Conservation (phyloP, 176 grass and related monocot genomes). For the Triticum monococcum region DNA sequence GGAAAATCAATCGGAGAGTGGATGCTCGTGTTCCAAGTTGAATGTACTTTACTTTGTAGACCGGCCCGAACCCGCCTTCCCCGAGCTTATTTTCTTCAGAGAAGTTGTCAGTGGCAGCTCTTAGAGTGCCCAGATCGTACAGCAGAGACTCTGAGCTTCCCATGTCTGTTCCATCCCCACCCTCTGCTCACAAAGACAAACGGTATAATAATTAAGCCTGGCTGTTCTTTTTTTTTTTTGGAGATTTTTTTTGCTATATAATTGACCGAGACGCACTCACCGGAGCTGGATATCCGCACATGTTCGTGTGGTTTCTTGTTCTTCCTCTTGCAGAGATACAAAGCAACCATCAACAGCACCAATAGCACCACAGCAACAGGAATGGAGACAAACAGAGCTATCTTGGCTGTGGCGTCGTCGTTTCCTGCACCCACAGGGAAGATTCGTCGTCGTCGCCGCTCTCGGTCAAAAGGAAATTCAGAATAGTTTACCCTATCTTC, state of each 20-base stretch:
- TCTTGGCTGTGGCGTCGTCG: background rate
- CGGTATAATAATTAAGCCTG: background rate
- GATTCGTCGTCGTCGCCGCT: background rate
- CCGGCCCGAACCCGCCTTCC: conserved; percentile 59
- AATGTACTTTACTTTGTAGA: conserved; percentile 46
- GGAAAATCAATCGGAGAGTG: background rate
- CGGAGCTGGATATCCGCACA: background rate
- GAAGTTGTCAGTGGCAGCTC: conserved; percentile 49
- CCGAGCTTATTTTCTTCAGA: conserved; percentile 59
- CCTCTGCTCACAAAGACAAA: background rate
- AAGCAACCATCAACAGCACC: conserved; percentile 9
- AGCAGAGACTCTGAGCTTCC: background rate
- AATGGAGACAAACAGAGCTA: conserved; percentile 25
- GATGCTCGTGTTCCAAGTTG: background rate
- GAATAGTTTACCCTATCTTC: background rate
- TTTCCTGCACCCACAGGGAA: background rate
- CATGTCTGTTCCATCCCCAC: background rate
- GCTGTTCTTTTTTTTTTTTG: too few species aligned
- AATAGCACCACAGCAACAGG: conserved; percentile 8
- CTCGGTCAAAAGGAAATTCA: background rate
- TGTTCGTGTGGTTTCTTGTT: background rate
- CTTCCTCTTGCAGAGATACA: background rate
- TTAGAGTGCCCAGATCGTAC: conserved; percentile 6
- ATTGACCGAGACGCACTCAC: background rate
- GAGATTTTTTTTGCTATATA: too few species aligned